Conservation (phyloP, 2,329 filamentous ascomycete genomes). For the Elsinoe australis region DNA sequence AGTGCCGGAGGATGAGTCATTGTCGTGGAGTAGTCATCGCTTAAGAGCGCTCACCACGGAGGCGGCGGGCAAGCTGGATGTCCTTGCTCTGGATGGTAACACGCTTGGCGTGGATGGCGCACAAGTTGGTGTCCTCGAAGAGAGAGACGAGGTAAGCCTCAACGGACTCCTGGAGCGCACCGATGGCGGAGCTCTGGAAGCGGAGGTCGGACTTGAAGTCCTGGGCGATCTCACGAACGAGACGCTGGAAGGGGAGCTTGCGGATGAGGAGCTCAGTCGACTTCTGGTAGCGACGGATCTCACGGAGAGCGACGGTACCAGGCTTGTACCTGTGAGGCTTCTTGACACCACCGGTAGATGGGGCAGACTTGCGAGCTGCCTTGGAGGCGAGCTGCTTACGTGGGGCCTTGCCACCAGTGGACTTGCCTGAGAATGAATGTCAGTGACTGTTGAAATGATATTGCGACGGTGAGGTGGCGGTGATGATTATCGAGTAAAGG, state of each 20-base stretch:
- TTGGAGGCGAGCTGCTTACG: slow-evolving; percentile 98
- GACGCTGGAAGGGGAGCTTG: slow-evolving; percentile 71
- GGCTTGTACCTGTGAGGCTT: slow-evolving; percentile 51
- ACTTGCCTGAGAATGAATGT: slow-evolving; percentile 54
- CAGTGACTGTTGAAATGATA: slow-evolving; percentile 22
- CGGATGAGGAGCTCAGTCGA: slow-evolving; percentile 78
- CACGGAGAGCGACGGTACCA: slow-evolving; percentile 72
- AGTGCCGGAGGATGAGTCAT: slow-evolving; percentile 18
- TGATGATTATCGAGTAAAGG: slow-evolving; percentile 18
- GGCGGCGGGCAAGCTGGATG: slow-evolving; percentile 72
- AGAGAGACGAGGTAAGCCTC: slow-evolving; percentile 93
- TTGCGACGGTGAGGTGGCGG: slow-evolving; percentile 19
- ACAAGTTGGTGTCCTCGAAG: slow-evolving; percentile 95
- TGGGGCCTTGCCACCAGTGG: slow-evolving; percentile 64
- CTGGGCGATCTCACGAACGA: slow-evolving; percentile 69
- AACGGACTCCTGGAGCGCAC: slow-evolving; percentile 88
- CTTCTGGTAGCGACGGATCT: slow-evolving; percentile 86
- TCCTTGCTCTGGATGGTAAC: slow-evolving; percentile 60
- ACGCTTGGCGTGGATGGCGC: slow-evolving; percentile 58
- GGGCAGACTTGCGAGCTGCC: slow-evolving; percentile 96
- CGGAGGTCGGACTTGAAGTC: slow-evolving; percentile 63
- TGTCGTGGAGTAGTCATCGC: slow-evolving; percentile 18
- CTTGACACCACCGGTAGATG: slow-evolving; percentile 72
- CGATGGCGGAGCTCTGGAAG: slow-evolving; percentile 94
- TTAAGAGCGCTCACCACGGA: slow-evolving; percentile 49